Conservation (phyloP, 257 asterid genomes). For the Solanum etuberosum region DNA sequence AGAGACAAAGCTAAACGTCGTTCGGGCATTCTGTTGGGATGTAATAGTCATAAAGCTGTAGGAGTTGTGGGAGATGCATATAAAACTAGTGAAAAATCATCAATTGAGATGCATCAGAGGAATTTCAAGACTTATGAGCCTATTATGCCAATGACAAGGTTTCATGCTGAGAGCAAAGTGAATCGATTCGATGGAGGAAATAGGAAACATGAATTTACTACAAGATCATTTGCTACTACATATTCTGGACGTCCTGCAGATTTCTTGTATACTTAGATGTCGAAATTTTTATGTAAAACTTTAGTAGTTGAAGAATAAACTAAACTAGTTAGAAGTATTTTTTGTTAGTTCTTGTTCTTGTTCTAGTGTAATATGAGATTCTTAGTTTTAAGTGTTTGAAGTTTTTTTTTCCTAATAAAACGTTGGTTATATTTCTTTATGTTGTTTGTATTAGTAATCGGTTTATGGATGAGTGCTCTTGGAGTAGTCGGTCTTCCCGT, state of each 20-base stretch:
- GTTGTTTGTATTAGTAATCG: not conserved
- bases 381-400: not conserved
- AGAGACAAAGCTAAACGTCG: slow-evolving; percentile 31
- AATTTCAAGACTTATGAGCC: slow-evolving; percentile 12
- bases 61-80: slow-evolving; percentile 53
- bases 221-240: slow-evolving; percentile 17
- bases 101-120: slow-evolving; percentile 5
- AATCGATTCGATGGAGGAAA: slow-evolving; percentile 21
- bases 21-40: slow-evolving; percentile 48
- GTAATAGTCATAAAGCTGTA: slow-evolving; percentile 59
- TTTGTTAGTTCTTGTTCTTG: not conserved
- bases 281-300: not conserved
- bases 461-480: not conserved
- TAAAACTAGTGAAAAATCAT: slow-evolving; percentile 13
- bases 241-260: slow-evolving; percentile 19
- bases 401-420: too few relatives aligned
- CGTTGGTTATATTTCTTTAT: not conserved
- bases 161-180: slow-evolving; percentile 27
- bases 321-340: not conserved
- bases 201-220: slow-evolving; percentile 22
- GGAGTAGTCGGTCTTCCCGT: not conserved
- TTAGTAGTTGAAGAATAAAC: not conserved
- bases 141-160: slow-evolving; percentile 26
- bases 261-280: slow-evolving; percentile 17
- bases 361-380: not conserved